phyloP scores from a whole-genome alignment of 2,329 filamentous ascomycete genomes.

The Zymoseptoria crescenta region DNA sequence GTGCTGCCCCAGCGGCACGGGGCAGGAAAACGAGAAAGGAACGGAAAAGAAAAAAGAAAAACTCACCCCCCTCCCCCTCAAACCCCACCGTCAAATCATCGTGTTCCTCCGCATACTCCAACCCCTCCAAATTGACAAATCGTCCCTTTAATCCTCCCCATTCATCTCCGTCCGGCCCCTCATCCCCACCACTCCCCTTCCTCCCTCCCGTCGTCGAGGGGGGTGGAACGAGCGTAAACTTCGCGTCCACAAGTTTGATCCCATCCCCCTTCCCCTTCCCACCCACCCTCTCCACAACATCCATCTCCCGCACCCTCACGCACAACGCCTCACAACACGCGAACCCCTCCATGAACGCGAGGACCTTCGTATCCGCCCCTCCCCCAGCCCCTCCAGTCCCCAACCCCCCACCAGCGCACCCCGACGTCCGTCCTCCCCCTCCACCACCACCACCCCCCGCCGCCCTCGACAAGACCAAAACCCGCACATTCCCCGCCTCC shows the following conservation, averaged over 20 bases:
- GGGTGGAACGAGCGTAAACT: constrained; percentile 69
- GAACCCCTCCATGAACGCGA: constrained; percentile 85
- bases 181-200: constrained; percentile 29
- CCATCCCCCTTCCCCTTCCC: constrained; percentile 61
- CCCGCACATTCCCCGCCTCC: constrained; percentile 71
- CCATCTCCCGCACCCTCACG: constrained; percentile 75
- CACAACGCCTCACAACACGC: constrained; percentile 82
- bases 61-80: constrained; percentile 54
- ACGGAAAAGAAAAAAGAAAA: neutral
- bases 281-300: constrained; percentile 62
- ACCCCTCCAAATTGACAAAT: constrained; percentile 78
- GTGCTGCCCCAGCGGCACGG: constrained; percentile 27
- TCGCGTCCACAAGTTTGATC: constrained; percentile 77
- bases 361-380: constrained; percentile 42
- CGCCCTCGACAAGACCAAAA: neutral
- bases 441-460: too few relatives aligned
- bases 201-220: constrained; percentile 44
- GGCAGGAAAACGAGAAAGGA: neutral
- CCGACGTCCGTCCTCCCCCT: too few relatives aligned
- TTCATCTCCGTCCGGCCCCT: too few relatives aligned
- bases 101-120: constrained; percentile 84
- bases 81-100: constrained; percentile 85
- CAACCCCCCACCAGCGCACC: too few relatives aligned
- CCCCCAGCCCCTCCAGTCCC: neutral
- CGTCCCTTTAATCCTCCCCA: constrained; percentile 44